Evolutionary conservation across 2,329 filamentous ascomycete species (phyloP), one percentile per base, ranked within the genome.

Genomic region (Neobulgaria alba): DNA sequence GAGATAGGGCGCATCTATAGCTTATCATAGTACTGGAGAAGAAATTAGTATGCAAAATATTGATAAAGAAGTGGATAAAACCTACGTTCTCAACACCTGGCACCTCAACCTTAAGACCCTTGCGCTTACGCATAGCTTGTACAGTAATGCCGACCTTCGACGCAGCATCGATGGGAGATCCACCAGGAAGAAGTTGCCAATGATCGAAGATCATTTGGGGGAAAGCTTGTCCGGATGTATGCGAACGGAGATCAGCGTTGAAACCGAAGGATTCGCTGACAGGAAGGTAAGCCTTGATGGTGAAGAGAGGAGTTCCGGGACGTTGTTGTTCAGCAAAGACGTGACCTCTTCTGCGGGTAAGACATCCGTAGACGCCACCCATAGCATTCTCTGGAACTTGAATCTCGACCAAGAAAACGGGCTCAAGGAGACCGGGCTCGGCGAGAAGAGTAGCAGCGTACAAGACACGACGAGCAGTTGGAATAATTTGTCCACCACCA

Each of bases 321-420:
- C 92, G 87, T 78, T 98, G 92, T 77, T 93, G 85, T 77, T 98
- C 92, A 67, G 76, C 75, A 80, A 96, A 95, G 72, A 98, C 92
- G 81, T 96, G 90, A 79, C 92, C 92, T 85, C 92, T 83, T 69
- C 89, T 78, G 64, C 89, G 85, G 71, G 89, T 95, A 61, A 98
- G 85, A 65, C 95, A 89, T 83, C 89, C 85, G 73, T 98, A 98
- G 71, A 98, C 94, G 79, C 92, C 92, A 79, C 92, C 92, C 92
- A 98, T 96, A 66, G 92, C 90, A 63, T 82, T 75, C 79, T 98
- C 92, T 62, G 90, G 90, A 51, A 98, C 92, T 76, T 95, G 89
- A 69, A 98, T 98, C 72, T 98, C 92, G 68, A 95, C 88, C 67
- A 95, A 76, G 85, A 93, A 98, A 71, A 98, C 85, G 63, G 92